A percentile compares a stretch with the other conserved stretches of the same genome.
phyloP scores from a whole-genome alignment of 1,284 basidiomycete genomes.

The Bondarzewia mesenterica region DNA sequence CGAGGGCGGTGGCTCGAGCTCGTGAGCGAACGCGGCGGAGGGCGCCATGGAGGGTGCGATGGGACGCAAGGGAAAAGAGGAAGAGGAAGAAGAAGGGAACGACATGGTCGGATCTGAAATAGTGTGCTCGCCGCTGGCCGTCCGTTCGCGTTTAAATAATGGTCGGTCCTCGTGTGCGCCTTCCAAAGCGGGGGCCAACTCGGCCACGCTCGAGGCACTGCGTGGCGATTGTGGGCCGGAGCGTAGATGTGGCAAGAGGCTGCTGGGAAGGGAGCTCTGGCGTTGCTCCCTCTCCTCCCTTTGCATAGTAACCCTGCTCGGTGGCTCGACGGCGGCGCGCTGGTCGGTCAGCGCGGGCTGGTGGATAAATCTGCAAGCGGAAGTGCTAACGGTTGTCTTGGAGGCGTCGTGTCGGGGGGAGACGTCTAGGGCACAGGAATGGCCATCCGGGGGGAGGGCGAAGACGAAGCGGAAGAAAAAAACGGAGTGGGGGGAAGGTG shows the following conservation, averaged over 20 bases:
- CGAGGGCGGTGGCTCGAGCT: background rate
- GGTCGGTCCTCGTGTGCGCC: background rate
- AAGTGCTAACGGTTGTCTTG: background rate
- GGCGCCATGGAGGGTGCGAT: background rate
- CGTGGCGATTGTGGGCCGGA: conserved; percentile 28
- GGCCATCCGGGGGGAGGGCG: background rate
- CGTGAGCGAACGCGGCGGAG: background rate
- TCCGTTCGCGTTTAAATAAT: background rate
- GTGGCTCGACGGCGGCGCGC: no score
- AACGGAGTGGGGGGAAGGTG: conserved; percentile 7
- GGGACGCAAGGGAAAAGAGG: conserved; percentile 2
- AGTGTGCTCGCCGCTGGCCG: background rate
- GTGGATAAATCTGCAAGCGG: background rate
- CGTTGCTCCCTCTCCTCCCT: conserved; percentile 7
- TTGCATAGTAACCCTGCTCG: background rate
- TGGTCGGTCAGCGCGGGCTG: background rate
- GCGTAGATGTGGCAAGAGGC: conserved; percentile 36
- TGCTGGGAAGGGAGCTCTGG: conserved; percentile 41
- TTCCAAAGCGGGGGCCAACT: background rate
- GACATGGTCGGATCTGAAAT: background rate
- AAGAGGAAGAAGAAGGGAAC: background rate
- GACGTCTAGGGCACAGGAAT: no score
- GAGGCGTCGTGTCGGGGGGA: conserved; percentile 2
- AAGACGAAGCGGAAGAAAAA: background rate
- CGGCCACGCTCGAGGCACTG: conserved; percentile 6